phyloP scores from a whole-genome alignment of 192 early-diverging fungal genomes.

The Podila clonocystis region DNA sequence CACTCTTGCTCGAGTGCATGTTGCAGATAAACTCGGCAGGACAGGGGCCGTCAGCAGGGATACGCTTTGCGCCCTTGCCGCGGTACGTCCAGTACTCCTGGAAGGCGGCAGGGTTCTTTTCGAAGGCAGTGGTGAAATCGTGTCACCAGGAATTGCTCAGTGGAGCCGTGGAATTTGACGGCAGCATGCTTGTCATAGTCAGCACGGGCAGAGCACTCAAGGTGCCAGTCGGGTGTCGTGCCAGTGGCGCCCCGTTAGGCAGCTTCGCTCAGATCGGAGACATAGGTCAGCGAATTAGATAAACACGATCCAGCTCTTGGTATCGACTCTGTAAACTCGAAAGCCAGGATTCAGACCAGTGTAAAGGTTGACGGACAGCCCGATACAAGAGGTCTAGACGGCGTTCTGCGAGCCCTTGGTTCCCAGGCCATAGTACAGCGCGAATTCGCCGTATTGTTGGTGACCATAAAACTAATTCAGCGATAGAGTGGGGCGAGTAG shows the following conservation, averaged over 20 bases:
- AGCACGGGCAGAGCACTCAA: conserved; percentile 59
- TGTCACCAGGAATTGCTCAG: conserved; percentile 61
- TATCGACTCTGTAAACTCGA: conserved; percentile 65
- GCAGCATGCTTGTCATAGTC: conserved; percentile 49
- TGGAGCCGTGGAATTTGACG: conserved; percentile 10
- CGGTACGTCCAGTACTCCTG: conserved; percentile 54
- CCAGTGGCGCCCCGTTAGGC: conserved; percentile 42
- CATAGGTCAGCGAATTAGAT: conserved; percentile 63
- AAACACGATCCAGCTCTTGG: conserved; percentile 61
- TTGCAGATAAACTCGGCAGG: background rate
- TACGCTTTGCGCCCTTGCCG: conserved; percentile 34
- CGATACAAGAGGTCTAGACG: conserved; percentile 56
- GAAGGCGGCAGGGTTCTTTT: conserved; percentile 43
- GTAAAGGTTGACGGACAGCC: conserved; percentile 60
- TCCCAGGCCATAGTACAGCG: conserved; percentile 55
- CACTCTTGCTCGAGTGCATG: conserved; percentile 35
- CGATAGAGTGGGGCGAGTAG: conserved; percentile 63
- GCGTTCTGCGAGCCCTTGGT: conserved; percentile 47
- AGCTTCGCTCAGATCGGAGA: conserved; percentile 56
- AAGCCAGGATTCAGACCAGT: conserved; percentile 62
- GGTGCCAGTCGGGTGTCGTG: conserved; percentile 56
- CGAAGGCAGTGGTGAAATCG: conserved; percentile 55
- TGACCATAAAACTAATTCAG: conserved; percentile 67
- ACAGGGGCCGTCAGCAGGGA: conserved; percentile 9
- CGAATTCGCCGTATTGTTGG: conserved; percentile 61